A percentile compares a stretch with the other conserved stretches of the same genome.
These are phyloP conservation scores for Diaporthe aspalathi DNA, from an alignment of 2,329 filamentous ascomycete species.

Conservation along the genomic window DNA sequence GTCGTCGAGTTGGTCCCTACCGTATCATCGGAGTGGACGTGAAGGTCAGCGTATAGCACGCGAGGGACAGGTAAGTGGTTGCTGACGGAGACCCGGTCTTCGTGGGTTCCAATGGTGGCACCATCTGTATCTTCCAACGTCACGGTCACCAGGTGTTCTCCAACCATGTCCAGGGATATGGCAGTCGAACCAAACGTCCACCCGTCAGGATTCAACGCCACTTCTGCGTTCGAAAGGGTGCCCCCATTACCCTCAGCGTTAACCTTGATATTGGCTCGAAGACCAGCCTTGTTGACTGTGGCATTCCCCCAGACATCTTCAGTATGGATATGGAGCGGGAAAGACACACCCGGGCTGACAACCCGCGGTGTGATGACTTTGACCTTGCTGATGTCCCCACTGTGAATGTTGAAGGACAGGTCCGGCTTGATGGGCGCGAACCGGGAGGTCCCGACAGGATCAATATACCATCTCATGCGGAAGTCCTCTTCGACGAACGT, in stretches of 20 bases:
- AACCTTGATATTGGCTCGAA: not conserved
- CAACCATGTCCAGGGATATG: not conserved
- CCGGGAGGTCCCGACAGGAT: slow-evolving; percentile 50
- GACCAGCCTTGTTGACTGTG: not conserved
- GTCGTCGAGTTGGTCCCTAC: slow-evolving; percentile 50
- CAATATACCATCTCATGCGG: slow-evolving; percentile 51
- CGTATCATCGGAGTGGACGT: slow-evolving; percentile 53
- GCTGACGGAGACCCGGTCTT: not conserved
- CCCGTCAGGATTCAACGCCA: not conserved
- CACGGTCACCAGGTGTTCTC: not conserved
- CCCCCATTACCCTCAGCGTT: too few species aligned
- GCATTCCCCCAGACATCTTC: slow-evolving; percentile 48
- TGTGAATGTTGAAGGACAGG: slow-evolving; percentile 44
- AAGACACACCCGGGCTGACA: slow-evolving; percentile 39
- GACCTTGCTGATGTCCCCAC: slow-evolving; percentile 42
- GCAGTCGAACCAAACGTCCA: not conserved
- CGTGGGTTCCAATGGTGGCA: not conserved
- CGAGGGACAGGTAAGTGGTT: slow-evolving; percentile 39
- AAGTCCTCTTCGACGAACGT: slow-evolving; percentile 51
- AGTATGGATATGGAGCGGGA: slow-evolving; percentile 44
- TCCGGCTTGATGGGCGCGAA: slow-evolving; percentile 51
- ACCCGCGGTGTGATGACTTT: slow-evolving; percentile 43
- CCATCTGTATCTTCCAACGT: not conserved
- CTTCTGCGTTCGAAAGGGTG: not conserved
- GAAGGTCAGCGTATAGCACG: slow-evolving; percentile 48